Conservation (phyloP, 371 early-diverging fungal species). For the Apophysomyces sp. region DNA sequence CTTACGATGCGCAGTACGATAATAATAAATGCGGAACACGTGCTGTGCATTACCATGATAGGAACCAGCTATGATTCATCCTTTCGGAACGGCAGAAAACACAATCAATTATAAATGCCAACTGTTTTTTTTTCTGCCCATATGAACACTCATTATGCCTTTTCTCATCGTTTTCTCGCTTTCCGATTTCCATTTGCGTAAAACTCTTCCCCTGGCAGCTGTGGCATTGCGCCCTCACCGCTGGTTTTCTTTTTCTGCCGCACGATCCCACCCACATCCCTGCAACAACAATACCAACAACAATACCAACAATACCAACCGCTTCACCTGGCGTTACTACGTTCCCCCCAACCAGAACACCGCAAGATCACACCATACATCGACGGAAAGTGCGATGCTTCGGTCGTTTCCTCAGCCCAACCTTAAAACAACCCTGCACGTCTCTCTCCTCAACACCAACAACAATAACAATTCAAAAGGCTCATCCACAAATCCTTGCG, state of each 20-base stretch:
- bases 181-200: too few relatives aligned
- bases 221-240: background rate
- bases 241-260: background rate
- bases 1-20: too few relatives aligned
- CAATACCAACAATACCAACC: background rate
- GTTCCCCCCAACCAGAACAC: background rate
- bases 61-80: background rate
- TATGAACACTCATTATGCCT: background rate
- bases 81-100: background rate
- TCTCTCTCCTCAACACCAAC: background rate
- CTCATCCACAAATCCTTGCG: conserved; percentile 18
- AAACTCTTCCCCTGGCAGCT: background rate
- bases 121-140: background rate
- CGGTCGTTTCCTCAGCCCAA: background rate
- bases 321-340: background rate
- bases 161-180: too few relatives aligned
- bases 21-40: too few relatives aligned
- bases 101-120: background rate
- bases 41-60: background rate
- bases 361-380: background rate
- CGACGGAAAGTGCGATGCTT: background rate
- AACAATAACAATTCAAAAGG: background rate
- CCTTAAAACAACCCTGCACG: background rate
- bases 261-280: background rate
- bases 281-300: background rate